phyloP scores from a whole-genome alignment of 768 basidiomycete species.

The Paxillus involutus region DNA sequence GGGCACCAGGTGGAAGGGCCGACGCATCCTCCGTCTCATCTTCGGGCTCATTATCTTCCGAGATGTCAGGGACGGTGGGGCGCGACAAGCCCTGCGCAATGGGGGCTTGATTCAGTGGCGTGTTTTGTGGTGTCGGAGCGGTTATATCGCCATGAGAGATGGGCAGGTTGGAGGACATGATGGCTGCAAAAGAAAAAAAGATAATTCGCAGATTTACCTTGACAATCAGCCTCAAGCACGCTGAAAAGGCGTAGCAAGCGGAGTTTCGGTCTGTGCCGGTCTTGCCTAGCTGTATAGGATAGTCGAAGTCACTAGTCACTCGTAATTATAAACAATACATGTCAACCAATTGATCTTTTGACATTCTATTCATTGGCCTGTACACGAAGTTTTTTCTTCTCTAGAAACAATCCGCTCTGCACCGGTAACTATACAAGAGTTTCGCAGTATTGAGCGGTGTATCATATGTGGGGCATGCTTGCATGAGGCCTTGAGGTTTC shows the following conservation, averaged over 20 bases:
- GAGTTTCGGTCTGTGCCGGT: conserved; percentile 37
- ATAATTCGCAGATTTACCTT: conserved; percentile 16
- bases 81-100: conserved; percentile 78
- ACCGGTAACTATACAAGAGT: too few relatives aligned
- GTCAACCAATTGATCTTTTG: too few relatives aligned
- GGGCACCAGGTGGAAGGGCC: conserved; percentile 43
- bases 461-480: too few relatives aligned
- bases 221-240: conserved; percentile 24
- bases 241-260: conserved; percentile 27
- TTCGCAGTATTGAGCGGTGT: too few relatives aligned
- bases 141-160: conserved; percentile 62
- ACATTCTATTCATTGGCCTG: too few relatives aligned
- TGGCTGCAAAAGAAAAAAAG: conserved; percentile 25
- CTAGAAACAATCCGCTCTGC: too few relatives aligned
- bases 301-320: too few relatives aligned
- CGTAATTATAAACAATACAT: too few relatives aligned
- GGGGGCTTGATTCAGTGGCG: conserved; percentile 80
- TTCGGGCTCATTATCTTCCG: conserved; percentile 75
- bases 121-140: conserved; percentile 95
- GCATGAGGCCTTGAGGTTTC: too few relatives aligned
- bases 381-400: too few relatives aligned
- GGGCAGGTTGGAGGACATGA: conserved; percentile 71
- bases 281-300: too few relatives aligned
- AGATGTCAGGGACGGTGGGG: conserved; percentile 86
- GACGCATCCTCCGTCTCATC: conserved; percentile 50